phyloP scores from a whole-genome alignment of 768 basidiomycete genomes.

The Rhodotorula toruloides region DNA sequence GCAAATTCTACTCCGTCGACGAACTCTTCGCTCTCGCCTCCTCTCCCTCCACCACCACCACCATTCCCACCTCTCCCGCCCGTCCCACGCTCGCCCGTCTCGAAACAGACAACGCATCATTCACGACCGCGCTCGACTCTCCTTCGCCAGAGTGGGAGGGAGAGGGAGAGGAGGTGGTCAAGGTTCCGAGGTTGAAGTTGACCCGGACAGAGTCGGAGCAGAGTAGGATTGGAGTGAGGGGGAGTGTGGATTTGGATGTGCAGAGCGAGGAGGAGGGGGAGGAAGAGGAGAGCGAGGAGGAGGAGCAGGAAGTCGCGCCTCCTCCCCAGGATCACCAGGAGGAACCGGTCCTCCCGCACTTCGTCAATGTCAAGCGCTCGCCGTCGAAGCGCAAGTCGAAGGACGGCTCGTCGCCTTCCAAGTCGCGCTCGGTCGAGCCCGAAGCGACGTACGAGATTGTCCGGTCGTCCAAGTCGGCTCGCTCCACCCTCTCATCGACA shows the following conservation, averaged over 20 bases:
- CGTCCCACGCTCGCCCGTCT: conserved; percentile 1
- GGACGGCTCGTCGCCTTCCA: not conserved
- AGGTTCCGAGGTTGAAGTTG: conserved; percentile 22
- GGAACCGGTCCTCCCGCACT: not conserved
- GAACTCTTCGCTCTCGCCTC: conserved; percentile 28
- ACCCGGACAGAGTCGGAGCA: conserved; percentile 33
- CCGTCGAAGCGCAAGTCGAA: not conserved
- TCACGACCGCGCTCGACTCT: conserved; percentile 8
- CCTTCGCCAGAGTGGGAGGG: not conserved
- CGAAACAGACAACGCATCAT: conserved; percentile 23
- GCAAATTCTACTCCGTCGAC: conserved; percentile 26
- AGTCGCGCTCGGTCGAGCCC: not conserved
- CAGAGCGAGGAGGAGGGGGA: conserved; percentile 1
- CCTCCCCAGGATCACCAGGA: not conserved
- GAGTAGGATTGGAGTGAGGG: conserved; percentile 11
- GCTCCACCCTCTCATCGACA: not conserved
- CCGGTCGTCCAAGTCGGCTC: not conserved
- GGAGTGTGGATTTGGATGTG: conserved; percentile 16
- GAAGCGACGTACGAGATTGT: conserved; percentile 11
- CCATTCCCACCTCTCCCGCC: not conserved
- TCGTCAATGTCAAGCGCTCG: conserved; percentile 6
- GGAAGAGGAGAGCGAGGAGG: not conserved
- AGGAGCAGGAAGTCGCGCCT: not conserved
- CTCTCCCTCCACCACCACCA: not conserved
- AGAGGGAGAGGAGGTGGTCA: not conserved